Base-by-base conservation (phyloP, 1,284 basidiomycete species). In the Polyporus tsugae region DNA sequence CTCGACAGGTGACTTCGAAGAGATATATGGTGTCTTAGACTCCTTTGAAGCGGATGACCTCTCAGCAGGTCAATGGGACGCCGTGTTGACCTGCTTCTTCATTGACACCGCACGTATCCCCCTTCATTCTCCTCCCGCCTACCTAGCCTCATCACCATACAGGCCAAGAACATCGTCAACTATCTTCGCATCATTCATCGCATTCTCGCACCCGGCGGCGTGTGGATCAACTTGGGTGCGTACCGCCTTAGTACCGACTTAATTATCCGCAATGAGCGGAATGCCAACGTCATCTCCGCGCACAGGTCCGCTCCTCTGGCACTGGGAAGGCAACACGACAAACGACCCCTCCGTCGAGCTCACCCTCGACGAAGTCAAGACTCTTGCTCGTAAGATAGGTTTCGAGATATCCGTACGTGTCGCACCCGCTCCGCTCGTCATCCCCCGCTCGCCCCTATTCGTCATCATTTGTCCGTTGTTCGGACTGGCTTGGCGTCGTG, bases 1-100 rank as follows among this genome's bases (percentile, higher is more conserved):
- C 41, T 10, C 29, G 5, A 6, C 67, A 92, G 92, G 96, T 42
- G 96, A 98, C 75, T 98, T 97, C 75, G 92, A 96, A 75, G 96
- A 98, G 76, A 90, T 98, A 9, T 98, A 97, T 75, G 93, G 93
- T 0, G 81, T 82, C 10, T 41, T 13, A 15, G 80, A 83, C n/a
- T 80, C 81, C 35, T 55, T 22, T 3, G 77, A 86, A 52, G 83
- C 82, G 6, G 81, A 82, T 25, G 90, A 90, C 71, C 87, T 89
- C 9, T 93, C 96, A 64, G 80, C 86, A 22, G 93, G 90, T 17
- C 81, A 90, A 71, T 99, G 95, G 95, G 90, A 97, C 74, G 94
- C 93, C 0, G 87, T 99, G 13, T 81, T 98, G 70, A 99, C 97
- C 0, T 99, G 96, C 79, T 99, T 98, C 86, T 99, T 99, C 82